Percentiles rank a stretch among this genome's conserved stretches.
These are phyloP conservation scores for Panicum hallii DNA, from an alignment of 202 grass and related monocot genomes.

Conservation along the genomic window DNA sequence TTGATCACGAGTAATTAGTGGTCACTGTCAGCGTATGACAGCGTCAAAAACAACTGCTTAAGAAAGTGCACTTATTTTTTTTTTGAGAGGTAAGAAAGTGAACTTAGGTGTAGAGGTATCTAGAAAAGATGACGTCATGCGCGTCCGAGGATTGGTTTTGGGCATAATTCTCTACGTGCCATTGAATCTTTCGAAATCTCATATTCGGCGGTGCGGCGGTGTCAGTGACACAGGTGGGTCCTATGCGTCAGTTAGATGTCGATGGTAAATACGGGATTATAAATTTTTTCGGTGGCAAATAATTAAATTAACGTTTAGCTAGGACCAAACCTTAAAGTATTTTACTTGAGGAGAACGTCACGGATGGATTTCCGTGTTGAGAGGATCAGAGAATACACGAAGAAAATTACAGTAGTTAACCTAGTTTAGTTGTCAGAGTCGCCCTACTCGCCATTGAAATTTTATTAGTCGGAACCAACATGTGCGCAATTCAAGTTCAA, in stretches of 20 bases:
- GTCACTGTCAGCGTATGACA: slow-evolving; percentile 15
- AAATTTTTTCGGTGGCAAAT: too few species aligned
- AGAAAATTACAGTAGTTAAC: background rate
- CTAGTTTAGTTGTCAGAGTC: background rate
- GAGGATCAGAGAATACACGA: background rate
- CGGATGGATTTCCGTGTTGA: background rate
- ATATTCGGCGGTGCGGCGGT: too few species aligned
- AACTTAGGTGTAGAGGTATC: background rate
- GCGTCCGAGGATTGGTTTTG: too few species aligned
- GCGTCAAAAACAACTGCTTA: background rate
- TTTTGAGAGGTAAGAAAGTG: background rate
- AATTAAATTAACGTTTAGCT: too few species aligned
- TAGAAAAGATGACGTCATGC: slow-evolving; percentile 34
- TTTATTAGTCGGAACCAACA: background rate
- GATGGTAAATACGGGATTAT: too few species aligned
- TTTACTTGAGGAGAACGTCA: background rate
- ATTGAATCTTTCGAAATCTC: too few species aligned
- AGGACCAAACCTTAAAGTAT: background rate
- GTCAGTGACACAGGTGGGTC: too few species aligned
- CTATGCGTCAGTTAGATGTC: too few species aligned
- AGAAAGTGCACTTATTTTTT: background rate
- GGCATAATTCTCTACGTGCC: too few species aligned
- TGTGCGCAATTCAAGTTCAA: background rate
- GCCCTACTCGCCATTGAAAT: background rate
- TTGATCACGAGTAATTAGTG: background rate